Conservation (phyloP, 106 monocot species). For the Acorus gramineus region DNA sequence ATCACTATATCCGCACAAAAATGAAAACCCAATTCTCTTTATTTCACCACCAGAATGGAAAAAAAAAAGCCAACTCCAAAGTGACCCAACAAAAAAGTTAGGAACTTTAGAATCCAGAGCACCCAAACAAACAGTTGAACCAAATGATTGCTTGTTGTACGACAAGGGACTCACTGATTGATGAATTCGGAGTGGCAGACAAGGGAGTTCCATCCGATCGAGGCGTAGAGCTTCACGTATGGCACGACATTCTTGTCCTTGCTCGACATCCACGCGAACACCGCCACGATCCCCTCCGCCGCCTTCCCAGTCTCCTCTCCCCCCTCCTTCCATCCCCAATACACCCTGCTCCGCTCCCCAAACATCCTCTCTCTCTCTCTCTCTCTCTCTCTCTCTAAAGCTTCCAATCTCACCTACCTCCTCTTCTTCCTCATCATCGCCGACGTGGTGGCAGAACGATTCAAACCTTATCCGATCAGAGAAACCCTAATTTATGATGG, state of each 20-base stretch:
- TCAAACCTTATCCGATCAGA: too few species aligned
- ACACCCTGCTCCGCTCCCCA: conserved; percentile 10
- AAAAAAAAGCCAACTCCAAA: too few species aligned
- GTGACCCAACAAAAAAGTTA: too few species aligned
- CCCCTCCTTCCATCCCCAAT: conserved; percentile 57
- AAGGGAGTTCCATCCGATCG: conserved; percentile 70
- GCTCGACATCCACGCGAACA: conserved; percentile 80
- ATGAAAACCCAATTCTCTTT: too few species aligned
- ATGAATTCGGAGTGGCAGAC: conserved; percentile 74
- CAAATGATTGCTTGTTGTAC: not conserved
- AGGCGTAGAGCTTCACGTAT: conserved; percentile 53
- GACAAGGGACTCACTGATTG: conserved; percentile 40
- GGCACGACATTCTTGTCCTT: conserved; percentile 57
- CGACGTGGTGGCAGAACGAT: too few species aligned
- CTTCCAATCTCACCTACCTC: too few species aligned
- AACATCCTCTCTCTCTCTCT: too few species aligned
- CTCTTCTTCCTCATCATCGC: too few species aligned
- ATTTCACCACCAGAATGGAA: too few species aligned
- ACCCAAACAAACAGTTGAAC: not conserved
- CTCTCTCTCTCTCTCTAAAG: too few species aligned
- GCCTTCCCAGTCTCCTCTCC: conserved; percentile 35
- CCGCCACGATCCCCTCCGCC: conserved; percentile 57
- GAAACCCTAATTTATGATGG: too few species aligned
- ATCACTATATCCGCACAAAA: too few species aligned
- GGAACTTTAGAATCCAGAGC: not conserved